Evolutionary conservation across 345 rosid genomes (phyloP).

Genomic region (Passiflora organensis): DNA sequence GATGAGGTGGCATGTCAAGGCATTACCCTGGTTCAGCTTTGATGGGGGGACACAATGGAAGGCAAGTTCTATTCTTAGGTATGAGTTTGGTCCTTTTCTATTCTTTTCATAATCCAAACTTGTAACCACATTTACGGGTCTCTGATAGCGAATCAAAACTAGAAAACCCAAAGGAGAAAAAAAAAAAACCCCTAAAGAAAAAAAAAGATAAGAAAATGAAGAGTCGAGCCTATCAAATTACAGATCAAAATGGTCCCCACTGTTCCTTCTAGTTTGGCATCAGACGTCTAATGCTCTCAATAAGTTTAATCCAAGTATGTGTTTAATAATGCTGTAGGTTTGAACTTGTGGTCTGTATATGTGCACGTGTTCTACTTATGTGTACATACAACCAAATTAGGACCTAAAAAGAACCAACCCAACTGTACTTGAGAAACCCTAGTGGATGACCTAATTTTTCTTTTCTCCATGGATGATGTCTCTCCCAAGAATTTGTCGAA

Average conservation of each 20-base stretch:
- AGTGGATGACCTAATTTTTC: conserved; percentile 20
- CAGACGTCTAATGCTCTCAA: conserved; percentile 27
- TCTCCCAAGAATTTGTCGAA: neutral
- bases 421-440: conserved; percentile 12
- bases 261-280: neutral
- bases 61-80: conserved; percentile 24
- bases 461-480: neutral
- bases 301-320: conserved; percentile 18
- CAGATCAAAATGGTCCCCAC: conserved; percentile 32
- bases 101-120: conserved; percentile 1
- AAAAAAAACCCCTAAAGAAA: conserved; percentile 3
- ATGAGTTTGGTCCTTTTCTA: conserved; percentile 12
- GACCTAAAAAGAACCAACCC: conserved; percentile 25
- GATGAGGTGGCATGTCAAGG: conserved; percentile 13
- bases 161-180: conserved; percentile 5
- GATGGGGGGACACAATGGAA: conserved; percentile 14
- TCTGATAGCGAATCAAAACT: conserved; percentile 9
- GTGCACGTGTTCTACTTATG: conserved; percentile 36
- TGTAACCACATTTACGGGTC: neutral
- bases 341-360: conserved; percentile 40
- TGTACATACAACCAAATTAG: conserved; percentile 23
- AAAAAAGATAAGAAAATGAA: neutral
- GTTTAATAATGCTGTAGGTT: conserved; percentile 20
- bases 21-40: conserved; percentile 1
- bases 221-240: conserved; percentile 6